Evolutionary conservation across 148 eudicot species (phyloP).

Genomic region (Polygonum aviculare): DNA sequence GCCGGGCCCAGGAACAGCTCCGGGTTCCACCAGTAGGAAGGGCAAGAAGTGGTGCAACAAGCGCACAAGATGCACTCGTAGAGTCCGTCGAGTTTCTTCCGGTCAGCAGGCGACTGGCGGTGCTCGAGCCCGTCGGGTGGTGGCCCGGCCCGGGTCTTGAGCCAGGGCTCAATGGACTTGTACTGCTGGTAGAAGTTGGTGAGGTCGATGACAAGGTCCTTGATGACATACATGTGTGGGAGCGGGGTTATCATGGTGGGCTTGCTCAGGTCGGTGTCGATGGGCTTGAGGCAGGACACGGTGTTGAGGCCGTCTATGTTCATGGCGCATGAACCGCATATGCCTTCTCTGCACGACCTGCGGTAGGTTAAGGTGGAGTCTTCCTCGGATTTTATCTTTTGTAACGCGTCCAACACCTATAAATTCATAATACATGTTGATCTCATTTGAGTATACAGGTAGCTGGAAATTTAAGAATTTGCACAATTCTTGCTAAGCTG

Average conservation of each 20-base stretch:
- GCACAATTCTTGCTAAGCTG: neutral
- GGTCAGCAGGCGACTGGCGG: conserved; percentile 41
- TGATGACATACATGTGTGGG: conserved; percentile 80
- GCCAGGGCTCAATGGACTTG: conserved; percentile 88
- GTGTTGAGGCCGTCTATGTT: conserved; percentile 74
- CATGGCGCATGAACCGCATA: conserved; percentile 86
- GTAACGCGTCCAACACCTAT: conserved; percentile 45
- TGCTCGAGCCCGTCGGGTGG: conserved; percentile 48
- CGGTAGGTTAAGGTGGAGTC: conserved; percentile 65
- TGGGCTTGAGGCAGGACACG: conserved; percentile 77
- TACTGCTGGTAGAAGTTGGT: conserved; percentile 81
- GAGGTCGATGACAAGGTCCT: conserved; percentile 77
- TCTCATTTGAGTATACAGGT: neutral
- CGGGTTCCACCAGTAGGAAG: conserved; percentile 86
- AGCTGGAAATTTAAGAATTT: neutral
- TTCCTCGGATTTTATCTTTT: conserved; percentile 64
- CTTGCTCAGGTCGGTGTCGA: conserved; percentile 43
- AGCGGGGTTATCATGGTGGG: conserved; percentile 64
- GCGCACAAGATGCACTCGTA: conserved; percentile 86
- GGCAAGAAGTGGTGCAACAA: conserved; percentile 72
- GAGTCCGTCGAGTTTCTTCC: conserved; percentile 66
- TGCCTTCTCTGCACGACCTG: conserved; percentile 83
- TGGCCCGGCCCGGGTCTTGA: conserved; percentile 51
- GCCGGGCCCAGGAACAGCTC: conserved; percentile 79
- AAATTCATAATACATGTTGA: neutral